These are phyloP conservation scores for Pseudonitzschia pungens DNA, from an alignment of 108 stramenopile genomes.

Conservation along the genomic window DNA sequence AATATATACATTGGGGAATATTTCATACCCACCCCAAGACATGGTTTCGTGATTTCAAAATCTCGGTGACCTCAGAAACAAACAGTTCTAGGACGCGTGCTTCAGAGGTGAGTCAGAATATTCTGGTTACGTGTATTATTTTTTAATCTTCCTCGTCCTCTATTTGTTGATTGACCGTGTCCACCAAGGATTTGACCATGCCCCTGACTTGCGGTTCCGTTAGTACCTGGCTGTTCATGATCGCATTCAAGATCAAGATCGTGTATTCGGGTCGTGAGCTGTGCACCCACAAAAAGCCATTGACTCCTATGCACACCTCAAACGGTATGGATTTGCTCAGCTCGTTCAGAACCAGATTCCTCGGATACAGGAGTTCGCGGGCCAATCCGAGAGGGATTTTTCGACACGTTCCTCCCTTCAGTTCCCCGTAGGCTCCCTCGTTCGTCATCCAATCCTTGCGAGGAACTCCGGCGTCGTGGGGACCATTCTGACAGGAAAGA, in stretches of 20 bases:
- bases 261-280: constrained; percentile 62
- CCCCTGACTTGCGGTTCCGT: constrained; percentile 67
- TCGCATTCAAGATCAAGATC: constrained; percentile 76
- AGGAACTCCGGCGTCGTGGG: constrained; percentile 61
- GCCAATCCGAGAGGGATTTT: constrained; percentile 73
- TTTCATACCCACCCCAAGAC: too few species aligned
- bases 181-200: constrained; percentile 78
- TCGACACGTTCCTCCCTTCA: constrained; percentile 62
- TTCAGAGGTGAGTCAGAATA: too few species aligned
- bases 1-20: too few species aligned
- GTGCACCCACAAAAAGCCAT: constrained; percentile 84
- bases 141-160: constrained; percentile 31
- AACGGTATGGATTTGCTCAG: constrained; percentile 57
- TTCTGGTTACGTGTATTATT: too few species aligned
- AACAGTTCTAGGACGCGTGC: too few species aligned
- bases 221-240: constrained; percentile 75
- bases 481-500: constrained; percentile 67
- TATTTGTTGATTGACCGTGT: constrained; percentile 57
- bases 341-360: constrained; percentile 60
- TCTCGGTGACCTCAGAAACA: too few species aligned
- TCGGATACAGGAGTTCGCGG: constrained; percentile 60
- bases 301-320: constrained; percentile 80
- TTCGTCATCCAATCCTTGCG: constrained; percentile 87
- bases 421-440: constrained; percentile 78
- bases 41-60: too few species aligned